These are phyloP conservation scores for Aspergillus hancockii DNA, from an alignment of 495 filamentous ascomycete species.

Conservation along the genomic window DNA sequence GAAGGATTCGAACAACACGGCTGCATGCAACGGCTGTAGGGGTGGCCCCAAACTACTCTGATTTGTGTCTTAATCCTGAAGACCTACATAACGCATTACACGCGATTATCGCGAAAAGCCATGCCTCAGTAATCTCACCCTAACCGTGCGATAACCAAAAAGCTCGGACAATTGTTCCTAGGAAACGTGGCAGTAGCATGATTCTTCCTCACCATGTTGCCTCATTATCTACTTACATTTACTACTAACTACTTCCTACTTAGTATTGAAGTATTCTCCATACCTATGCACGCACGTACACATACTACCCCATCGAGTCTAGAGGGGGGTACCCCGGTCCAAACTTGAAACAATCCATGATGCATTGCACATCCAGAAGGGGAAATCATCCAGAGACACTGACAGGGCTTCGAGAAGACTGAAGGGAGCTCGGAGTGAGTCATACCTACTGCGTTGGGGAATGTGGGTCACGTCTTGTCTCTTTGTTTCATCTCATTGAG, in stretches of 20 bases:
- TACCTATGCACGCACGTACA: conserved; percentile 8
- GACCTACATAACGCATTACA: conserved; percentile 1
- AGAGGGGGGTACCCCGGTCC: background rate
- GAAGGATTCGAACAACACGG: conserved; percentile 12
- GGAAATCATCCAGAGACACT: conserved; percentile 18
- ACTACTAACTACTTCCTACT: background rate
- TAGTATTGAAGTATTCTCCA: background rate
- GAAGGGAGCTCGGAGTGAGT: conserved; percentile 12
- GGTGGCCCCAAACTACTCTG: conserved; percentile 5
- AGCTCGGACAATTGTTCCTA: background rate
- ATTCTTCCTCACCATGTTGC: background rate
- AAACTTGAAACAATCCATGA: conserved; percentile 12
- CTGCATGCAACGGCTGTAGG: conserved; percentile 13
- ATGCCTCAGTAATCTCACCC: background rate
- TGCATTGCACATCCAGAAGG: conserved; percentile 13
- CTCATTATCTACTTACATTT: conserved; percentile 1
- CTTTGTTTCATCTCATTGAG: conserved; percentile 22
- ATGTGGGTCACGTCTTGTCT: conserved; percentile 2
- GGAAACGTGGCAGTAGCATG: conserved; percentile 12
- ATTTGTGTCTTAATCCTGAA: background rate
- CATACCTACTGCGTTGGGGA: conserved; percentile 14
- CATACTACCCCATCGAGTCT: conserved; percentile 10
- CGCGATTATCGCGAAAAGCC: conserved; percentile 16
- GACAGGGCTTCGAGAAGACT: conserved; percentile 21
- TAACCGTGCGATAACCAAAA: background rate